phyloP scores from a whole-genome alignment of 2,329 filamentous ascomycete genomes.

The Venturia asperata region DNA sequence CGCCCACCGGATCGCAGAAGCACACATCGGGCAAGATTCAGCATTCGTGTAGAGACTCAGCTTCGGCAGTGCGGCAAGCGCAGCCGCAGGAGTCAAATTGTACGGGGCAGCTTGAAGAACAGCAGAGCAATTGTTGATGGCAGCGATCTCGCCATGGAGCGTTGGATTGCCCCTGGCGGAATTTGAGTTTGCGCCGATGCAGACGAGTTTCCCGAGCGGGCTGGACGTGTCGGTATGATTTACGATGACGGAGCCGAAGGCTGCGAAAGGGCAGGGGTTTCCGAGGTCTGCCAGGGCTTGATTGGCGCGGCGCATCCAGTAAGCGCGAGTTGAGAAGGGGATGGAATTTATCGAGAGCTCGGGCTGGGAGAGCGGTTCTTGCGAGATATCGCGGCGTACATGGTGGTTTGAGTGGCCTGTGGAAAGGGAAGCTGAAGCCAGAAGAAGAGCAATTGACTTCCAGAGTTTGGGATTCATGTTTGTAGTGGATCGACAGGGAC shows the following conservation, averaged over 20 bases:
- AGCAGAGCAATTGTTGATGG: constrained; percentile 47
- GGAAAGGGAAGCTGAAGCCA: not conserved
- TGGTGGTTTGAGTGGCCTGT: constrained; percentile 2
- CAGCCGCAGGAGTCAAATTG: constrained; percentile 36
- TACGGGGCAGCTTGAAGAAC: constrained; percentile 43
- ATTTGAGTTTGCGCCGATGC: constrained; percentile 45
- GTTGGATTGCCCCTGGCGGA: constrained; percentile 44
- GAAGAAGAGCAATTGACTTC: not conserved
- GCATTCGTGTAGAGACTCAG: constrained; percentile 52
- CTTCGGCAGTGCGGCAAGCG: constrained; percentile 39
- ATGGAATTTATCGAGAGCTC: constrained; percentile 28
- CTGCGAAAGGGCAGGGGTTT: constrained; percentile 46
- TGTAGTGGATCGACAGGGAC: not conserved
- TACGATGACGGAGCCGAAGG: constrained; percentile 50
- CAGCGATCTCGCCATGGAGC: constrained; percentile 50
- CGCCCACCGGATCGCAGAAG: constrained; percentile 49
- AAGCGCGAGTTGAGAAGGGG: constrained; percentile 35
- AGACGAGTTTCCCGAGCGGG: constrained; percentile 40
- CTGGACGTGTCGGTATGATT: constrained; percentile 43
- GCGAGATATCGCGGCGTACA: not conserved
- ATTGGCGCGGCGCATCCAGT: constrained; percentile 50
- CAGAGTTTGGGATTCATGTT: not conserved
- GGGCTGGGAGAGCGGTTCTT: constrained; percentile 3
- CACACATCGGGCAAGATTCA: constrained; percentile 53
- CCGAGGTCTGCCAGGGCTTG: constrained; percentile 37